A percentile compares a stretch with the other conserved stretches of the same genome.
Evolutionary conservation across 106 monocot genomes (phyloP).

Genomic region (Dendrobium chrysotoxum): DNA sequence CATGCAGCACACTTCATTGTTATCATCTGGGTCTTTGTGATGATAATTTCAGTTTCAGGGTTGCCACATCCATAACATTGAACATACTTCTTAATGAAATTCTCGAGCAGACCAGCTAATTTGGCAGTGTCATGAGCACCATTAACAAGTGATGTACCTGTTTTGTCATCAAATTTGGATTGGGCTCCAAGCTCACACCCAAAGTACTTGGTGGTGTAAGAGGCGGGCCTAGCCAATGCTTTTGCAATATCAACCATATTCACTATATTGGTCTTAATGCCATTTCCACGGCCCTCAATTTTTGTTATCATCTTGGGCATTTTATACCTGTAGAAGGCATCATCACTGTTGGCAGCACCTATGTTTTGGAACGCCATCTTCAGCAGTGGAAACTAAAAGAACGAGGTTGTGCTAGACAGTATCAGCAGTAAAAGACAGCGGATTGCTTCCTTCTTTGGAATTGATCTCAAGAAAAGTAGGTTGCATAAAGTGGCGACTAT

Average conservation of each 20-base stretch:
- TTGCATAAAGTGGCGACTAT: constrained; percentile 16
- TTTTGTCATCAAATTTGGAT: constrained; percentile 77
- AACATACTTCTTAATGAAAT: constrained; percentile 78
- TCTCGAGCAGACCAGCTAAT: constrained; percentile 67
- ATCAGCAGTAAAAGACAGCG: neutral
- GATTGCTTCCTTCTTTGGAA: neutral
- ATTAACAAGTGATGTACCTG: constrained; percentile 60
- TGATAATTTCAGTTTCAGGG: constrained; percentile 69
- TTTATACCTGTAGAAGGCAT: constrained; percentile 88
- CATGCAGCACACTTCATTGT: constrained; percentile 78
- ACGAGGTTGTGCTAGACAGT: constrained; percentile 3
- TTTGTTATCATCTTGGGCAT: constrained; percentile 90
- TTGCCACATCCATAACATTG: constrained; percentile 84
- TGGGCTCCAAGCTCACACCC: constrained; percentile 84
- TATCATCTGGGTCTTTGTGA: constrained; percentile 68
- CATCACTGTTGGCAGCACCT: constrained; percentile 75
- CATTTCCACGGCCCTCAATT: constrained; percentile 84
- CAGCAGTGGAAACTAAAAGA: neutral
- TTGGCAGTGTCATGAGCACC: constrained; percentile 80
- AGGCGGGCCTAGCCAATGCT: constrained; percentile 60
- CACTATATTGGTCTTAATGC: constrained; percentile 81
- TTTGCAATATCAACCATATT: constrained; percentile 92
- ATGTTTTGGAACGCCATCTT: constrained; percentile 74
- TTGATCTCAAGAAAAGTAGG: constrained; percentile 1
- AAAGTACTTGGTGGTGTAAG: constrained; percentile 80